Base-by-base conservation (phyloP, 345 rosid genomes). In the Iberis pinnata region DNA sequence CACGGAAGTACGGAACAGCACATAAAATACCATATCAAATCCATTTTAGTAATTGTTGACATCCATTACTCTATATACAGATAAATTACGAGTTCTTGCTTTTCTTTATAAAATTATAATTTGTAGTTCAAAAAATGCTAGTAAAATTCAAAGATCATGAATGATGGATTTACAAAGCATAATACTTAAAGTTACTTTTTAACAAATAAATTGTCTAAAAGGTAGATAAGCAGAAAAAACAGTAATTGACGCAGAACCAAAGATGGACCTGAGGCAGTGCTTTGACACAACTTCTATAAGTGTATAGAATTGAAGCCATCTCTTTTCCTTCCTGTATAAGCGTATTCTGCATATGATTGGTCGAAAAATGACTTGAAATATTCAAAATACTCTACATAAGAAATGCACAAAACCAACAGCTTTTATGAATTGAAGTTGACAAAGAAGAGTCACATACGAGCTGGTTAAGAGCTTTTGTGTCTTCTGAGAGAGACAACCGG, bases 221-320 rank as follows among this genome's bases (percentile, higher is more conserved):
- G 5, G 39, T 41, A 39, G 51, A 60, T 2, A 36, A 20, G 12
- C 38, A 46, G 37, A 3, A 10, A 17, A 3, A 16, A 38, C 3
- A 45, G 33, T 36, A 17, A 49, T 1, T 16, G 45, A 33, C 42
- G 36, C 40, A 26, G 53, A 18, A 35, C 37, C 38, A 40, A 36
- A 41, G 14, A 38, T 18, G 35, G 40, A 84, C 99, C 99, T 92
- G 99, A 73, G 99, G 97, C 49, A 92, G 81, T 7, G 99, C 99
- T 88, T 92, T 92, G 56, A 92, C 97, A 49, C 99, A 92, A 56
- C 95, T 88, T 61, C 99, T 88, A 62, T 92, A 92, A 1, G 99
- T 85, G 65, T 88, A 92, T 58, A 92, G 95, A 65, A 92, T 84
- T 1, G 99, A 92, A 6, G 90, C 73, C 99, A 88, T 92, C 78